Conservation (phyloP, 2,329 filamentous ascomycete genomes). For the Diatrype stigma region DNA sequence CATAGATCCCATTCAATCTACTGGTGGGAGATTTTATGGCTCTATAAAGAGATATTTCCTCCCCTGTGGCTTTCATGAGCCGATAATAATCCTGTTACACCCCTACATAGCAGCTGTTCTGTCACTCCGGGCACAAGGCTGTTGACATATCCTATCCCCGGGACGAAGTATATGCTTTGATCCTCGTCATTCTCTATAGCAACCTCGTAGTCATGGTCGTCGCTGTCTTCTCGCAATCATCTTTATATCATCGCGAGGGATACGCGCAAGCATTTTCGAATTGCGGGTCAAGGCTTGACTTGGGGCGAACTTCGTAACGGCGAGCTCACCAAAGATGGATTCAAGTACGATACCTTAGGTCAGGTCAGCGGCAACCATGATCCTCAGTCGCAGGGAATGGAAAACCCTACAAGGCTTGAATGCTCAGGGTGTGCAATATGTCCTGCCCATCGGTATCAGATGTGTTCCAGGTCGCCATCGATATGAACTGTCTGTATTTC, state of each 20-base stretch:
- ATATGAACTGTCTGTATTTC: neutral
- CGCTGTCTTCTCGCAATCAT: neutral
- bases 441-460: neutral
- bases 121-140: too few species aligned
- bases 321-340: neutral
- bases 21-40: too few species aligned
- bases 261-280: neutral
- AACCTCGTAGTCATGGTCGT: neutral
- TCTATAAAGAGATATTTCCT: too few species aligned
- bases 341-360: neutral
- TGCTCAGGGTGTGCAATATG: neutral
- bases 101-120: too few species aligned
- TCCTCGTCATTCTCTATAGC: neutral
- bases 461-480: neutral
- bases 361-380: neutral
- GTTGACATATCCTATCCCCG: neutral
- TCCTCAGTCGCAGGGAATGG: neutral
- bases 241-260: neutral
- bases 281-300: neutral
- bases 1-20: too few species aligned
- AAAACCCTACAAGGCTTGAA: neutral
- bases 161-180: neutral
- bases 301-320: neutral
- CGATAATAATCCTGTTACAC: too few species aligned
- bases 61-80: too few species aligned